Percentiles rank a stretch among this genome's conserved stretches.
These are phyloP conservation scores for Erodium texanum DNA, from an alignment of 441 rosid species.

Conservation along the genomic window DNA sequence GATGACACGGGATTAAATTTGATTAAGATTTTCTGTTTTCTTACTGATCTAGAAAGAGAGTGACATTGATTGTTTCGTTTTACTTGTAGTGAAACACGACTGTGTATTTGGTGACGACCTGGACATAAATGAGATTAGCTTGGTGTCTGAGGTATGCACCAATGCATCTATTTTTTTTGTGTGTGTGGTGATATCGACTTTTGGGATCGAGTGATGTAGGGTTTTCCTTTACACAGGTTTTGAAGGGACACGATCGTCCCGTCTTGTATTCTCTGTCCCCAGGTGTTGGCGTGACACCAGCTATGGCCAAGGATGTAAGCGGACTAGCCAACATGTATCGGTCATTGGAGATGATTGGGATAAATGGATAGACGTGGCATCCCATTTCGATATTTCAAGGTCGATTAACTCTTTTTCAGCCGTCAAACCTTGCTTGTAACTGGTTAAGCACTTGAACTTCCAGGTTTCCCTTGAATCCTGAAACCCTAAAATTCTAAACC, in stretches of 20 bases:
- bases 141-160: conserved; percentile 56
- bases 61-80: not conserved
- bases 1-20: too few relatives aligned
- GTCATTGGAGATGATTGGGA: conserved; percentile 95
- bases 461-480: too few relatives aligned
- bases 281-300: conserved; percentile 75
- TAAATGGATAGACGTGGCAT: conserved; percentile 61
- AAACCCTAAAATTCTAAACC: too few relatives aligned
- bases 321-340: conserved; percentile 77
- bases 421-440: too few relatives aligned
- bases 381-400: conserved; percentile 85
- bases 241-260: conserved; percentile 51
- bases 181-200: not conserved
- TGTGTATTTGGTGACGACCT: conserved; percentile 79
- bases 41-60: too few relatives aligned
- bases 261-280: conserved; percentile 83
- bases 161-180: not conserved
- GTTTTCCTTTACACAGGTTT: conserved; percentile 39
- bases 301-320: conserved; percentile 63
- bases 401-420: conserved; percentile 22
- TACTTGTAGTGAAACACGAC: conserved; percentile 66
- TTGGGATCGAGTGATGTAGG: too few relatives aligned
- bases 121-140: conserved; percentile 54
- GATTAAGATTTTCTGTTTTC: too few relatives aligned
- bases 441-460: too few relatives aligned